Evolutionary conservation across 2,329 filamentous ascomycete genomes (phyloP).

Genomic region (Phaeosphaeriaceae sp.): DNA sequence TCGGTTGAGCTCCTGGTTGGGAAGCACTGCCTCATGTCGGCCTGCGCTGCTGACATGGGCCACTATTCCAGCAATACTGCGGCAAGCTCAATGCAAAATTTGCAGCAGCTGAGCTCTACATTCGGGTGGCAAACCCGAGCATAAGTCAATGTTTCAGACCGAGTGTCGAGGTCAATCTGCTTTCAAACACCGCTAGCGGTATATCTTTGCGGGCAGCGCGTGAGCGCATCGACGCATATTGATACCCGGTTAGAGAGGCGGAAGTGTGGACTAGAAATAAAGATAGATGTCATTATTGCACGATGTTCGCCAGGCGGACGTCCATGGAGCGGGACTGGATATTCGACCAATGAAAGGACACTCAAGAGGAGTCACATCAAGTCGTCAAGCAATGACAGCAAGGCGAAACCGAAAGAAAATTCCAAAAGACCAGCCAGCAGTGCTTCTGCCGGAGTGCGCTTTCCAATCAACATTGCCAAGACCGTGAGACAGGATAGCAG

Average conservation of each 20-base stretch:
- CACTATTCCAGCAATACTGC: background rate
- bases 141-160: background rate
- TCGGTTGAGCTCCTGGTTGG: too few relatives aligned
- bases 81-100: background rate
- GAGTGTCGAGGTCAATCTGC: background rate
- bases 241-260: too few relatives aligned
- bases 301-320: background rate
- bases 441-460: conserved; percentile 26
- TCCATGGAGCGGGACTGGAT: background rate
- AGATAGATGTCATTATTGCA: background rate
- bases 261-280: background rate
- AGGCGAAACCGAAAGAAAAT: conserved; percentile 29
- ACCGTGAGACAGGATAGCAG: conserved; percentile 24
- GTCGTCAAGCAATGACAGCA: conserved; percentile 30
- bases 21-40: background rate
- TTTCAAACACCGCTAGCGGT: background rate
- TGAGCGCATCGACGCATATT: background rate
- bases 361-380: conserved; percentile 19
- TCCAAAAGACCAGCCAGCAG: conserved; percentile 32
- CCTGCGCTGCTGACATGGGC: background rate
- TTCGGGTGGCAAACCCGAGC: background rate
- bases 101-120: too few relatives aligned
- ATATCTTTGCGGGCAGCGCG: background rate
- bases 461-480: conserved; percentile 26
- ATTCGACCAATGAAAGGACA: background rate